Conservation (phyloP, 164 flowering plant species). For the Dillenia turbinata region DNA sequence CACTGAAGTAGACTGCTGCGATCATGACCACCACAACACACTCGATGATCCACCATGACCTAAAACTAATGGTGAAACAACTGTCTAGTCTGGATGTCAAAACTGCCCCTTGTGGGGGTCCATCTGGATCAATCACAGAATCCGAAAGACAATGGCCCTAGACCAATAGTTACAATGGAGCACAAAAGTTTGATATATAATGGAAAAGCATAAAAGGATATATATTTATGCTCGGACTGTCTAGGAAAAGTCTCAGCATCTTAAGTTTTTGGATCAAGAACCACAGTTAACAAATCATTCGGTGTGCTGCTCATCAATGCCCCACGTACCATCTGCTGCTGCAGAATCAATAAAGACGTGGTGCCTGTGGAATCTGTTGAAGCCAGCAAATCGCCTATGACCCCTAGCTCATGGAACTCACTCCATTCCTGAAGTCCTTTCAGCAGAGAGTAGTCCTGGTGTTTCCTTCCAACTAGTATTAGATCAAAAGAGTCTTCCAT, state of each 20-base stretch:
- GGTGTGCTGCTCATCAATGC: too few relatives aligned
- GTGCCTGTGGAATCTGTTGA: conserved; percentile 21
- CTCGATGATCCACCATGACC: background rate
- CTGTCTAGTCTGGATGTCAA: conserved; percentile 6
- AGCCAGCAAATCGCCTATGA: conserved; percentile 36
- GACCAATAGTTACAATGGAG: too few relatives aligned
- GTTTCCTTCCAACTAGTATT: conserved; percentile 40
- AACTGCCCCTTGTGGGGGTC: too few relatives aligned
- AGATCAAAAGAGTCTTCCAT: conserved; percentile 26
- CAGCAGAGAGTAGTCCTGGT: conserved; percentile 18
- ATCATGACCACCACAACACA: background rate
- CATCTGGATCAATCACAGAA: too few relatives aligned
- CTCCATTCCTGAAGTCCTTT: conserved; percentile 32
- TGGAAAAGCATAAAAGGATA: too few relatives aligned
- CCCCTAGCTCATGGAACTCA: conserved; percentile 41
- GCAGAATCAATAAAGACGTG: conserved; percentile 36
- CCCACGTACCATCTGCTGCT: conserved; percentile 17
- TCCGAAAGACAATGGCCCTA: too few relatives aligned
- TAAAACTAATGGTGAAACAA: background rate
- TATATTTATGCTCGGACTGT: too few relatives aligned
- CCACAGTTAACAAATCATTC: too few relatives aligned
- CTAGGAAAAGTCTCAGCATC: too few relatives aligned
- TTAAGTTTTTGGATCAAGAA: too few relatives aligned
- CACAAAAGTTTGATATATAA: too few relatives aligned
- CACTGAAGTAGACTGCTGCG: background rate